Percentiles rank a stretch among this genome's conserved stretches.
Evolutionary conservation across 441 rosid genomes (phyloP).

Genomic region (Gossypium armourianum): DNA sequence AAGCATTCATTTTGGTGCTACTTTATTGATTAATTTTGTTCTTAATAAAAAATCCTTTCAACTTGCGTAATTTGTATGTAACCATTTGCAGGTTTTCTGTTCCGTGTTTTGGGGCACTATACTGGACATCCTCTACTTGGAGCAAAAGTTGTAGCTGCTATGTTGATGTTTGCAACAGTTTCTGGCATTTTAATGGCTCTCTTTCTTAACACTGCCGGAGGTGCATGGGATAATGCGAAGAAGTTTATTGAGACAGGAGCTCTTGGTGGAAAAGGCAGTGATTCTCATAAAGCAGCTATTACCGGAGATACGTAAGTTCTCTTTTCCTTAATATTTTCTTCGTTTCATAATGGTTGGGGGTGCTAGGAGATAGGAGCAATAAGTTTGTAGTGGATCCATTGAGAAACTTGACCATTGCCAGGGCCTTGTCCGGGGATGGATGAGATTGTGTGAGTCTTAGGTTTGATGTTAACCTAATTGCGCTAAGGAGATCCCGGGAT

Average conservation of each 20-base stretch:
- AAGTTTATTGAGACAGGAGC: conserved; percentile 90
- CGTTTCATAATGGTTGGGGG: neutral
- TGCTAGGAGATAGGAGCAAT: neutral
- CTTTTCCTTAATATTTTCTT: neutral
- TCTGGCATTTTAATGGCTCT: conserved; percentile 96
- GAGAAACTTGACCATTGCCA: neutral
- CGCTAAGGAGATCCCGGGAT: neutral
- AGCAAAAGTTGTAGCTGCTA: conserved; percentile 84
- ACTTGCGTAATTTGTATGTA: neutral
- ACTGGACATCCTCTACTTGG: conserved; percentile 89
- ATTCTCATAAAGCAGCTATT: conserved; percentile 86
- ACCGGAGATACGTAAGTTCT: conserved; percentile 89
- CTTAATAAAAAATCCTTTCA: neutral
- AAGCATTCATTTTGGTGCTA: neutral
- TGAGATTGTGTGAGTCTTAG: neutral
- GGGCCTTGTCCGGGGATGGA: neutral
- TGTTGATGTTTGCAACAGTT: conserved; percentile 93
- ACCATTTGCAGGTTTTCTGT: conserved; percentile 55
- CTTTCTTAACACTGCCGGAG: conserved; percentile 91
- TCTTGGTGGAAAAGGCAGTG: conserved; percentile 94
- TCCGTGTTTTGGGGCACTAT: conserved; percentile 75
- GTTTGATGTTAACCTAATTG: neutral
- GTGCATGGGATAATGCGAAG: conserved; percentile 98
- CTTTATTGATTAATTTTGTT: neutral
- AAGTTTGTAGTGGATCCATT: neutral